phyloP scores from a whole-genome alignment of 371 early-diverging fungal genomes.

The Apophysomyces trapeziformis region DNA sequence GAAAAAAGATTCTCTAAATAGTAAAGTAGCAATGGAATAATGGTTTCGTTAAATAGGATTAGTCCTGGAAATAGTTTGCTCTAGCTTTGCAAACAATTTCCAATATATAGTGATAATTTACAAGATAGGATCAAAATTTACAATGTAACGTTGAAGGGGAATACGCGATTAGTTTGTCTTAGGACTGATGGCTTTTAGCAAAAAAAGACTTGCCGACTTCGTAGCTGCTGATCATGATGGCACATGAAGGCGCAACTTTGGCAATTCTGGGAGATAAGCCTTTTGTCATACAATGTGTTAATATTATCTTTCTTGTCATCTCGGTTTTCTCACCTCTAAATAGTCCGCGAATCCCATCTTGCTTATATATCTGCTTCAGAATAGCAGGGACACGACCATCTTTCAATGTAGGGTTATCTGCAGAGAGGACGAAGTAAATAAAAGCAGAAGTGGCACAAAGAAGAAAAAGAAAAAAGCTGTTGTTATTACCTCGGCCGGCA shows the following conservation, averaged over 20 bases:
- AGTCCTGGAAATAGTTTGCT: too few relatives aligned
- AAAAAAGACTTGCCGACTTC: constrained; percentile 73
- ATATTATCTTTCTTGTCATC: background rate
- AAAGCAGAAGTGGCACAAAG: background rate
- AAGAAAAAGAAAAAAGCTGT: background rate
- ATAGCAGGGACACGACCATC: constrained; percentile 36
- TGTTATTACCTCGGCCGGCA: constrained; percentile 33
- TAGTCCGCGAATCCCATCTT: constrained; percentile 78
- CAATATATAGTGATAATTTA: background rate
- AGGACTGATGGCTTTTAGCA: constrained; percentile 19
- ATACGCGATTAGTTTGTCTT: constrained; percentile 7
- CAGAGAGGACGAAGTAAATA: background rate
- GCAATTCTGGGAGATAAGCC: constrained; percentile 82
- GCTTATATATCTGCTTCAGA: constrained; percentile 56
- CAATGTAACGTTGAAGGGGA: background rate
- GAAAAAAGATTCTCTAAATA: background rate
- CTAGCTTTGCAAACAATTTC: too few relatives aligned
- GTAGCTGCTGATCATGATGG: constrained; percentile 92
- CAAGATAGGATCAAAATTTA: constrained; percentile 6
- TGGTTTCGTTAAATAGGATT: too few relatives aligned
- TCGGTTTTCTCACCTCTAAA: constrained; percentile 53
- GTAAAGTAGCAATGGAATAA: background rate
- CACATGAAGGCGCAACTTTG: constrained; percentile 95
- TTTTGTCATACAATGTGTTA: constrained; percentile 7
- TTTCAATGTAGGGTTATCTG: constrained; percentile 15